phyloP scores from a whole-genome alignment of 2,329 filamentous ascomycete species.

The Penicillium nordicum region DNA sequence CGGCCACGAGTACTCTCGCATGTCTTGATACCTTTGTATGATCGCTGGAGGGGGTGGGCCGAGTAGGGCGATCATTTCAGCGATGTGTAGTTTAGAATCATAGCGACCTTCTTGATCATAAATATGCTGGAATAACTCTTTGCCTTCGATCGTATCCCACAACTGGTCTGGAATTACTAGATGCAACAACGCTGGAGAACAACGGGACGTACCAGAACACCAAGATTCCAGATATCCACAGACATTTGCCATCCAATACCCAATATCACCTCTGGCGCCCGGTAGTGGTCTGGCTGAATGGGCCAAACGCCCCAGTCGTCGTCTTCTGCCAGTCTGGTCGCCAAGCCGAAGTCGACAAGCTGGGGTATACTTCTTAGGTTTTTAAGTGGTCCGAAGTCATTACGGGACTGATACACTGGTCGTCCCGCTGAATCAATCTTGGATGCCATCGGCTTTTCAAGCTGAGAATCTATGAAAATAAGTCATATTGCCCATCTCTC shows the following conservation, averaged over 20 bases:
- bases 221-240: constrained; percentile 44
- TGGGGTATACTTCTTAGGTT: constrained; percentile 28
- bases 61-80: constrained; percentile 44
- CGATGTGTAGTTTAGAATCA: constrained; percentile 38
- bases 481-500: too few species aligned
- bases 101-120: constrained; percentile 36
- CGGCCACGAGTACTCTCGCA: constrained; percentile 31
- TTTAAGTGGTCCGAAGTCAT: constrained; percentile 33
- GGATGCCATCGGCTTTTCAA: constrained; percentile 32
- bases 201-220: constrained; percentile 32
- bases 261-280: constrained; percentile 42
- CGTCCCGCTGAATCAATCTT: constrained; percentile 34
- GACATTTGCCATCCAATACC: constrained; percentile 38
- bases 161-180: constrained; percentile 28
- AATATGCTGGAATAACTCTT: constrained; percentile 38
- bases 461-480: constrained; percentile 29
- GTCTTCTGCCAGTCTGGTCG: constrained; percentile 35
- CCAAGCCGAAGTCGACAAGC: constrained; percentile 39
- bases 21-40: constrained; percentile 33
- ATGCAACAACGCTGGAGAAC: constrained; percentile 14
- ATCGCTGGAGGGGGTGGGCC: constrained; percentile 39
- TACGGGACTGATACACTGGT: constrained; percentile 34
- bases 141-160: constrained; percentile 40
- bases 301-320: constrained; percentile 42
- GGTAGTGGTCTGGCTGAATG: constrained; percentile 46